Evolutionary conservation across 805 yeast species (phyloP), one percentile per base, ranked within the genome.

Genomic region (Jamesozyma gamospora): DNA sequence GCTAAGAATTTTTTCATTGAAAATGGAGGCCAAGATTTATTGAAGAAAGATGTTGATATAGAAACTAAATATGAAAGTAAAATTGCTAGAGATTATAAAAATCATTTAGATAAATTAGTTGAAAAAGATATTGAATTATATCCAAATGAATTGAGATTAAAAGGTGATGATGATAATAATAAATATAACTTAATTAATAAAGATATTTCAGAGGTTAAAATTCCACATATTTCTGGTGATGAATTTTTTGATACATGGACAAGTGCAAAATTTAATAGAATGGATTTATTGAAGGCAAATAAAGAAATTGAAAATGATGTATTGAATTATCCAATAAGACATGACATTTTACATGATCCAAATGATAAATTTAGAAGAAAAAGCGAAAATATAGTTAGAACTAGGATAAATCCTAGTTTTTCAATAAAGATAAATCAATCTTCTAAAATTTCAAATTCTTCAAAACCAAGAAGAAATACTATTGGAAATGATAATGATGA

Each of bases 201-300:
- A n/a, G 10, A 29, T n/a, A 4, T 9, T n/a, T 9, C 16, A 7
- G 15, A 15, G 10, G n/a, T 17, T 14, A 15, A 10, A 4, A 16
- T 29, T n/a, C 24, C 24, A 6, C 24, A 21, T 21, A 21, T 21
- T 21, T 21, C 24, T 6, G 36, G 36, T 3, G 37, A 34, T 34
- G 37, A 34, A 9, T 34, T 34, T 14, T 34, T 34, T 27, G 12
- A 28, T 17, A 34, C 31, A 10, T 34, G 37, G 37, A 27, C 17
- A 6, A 18, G 17, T 12, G 14, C 10, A 10, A 25, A 25, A 11
- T 14, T 6, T 8, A 16, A 24, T 25, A 19, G 26, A 18, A 21
- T 8, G 24, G 24, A 21, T 6, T 21, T 21, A 21, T 21, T 21
- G 5, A 21, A 21, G 5, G 8, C 24, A 5, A 21, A 21, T 21